Base-by-base conservation (phyloP, 2,329 filamentous ascomycete genomes). In the Orbilia brochopaga region DNA sequence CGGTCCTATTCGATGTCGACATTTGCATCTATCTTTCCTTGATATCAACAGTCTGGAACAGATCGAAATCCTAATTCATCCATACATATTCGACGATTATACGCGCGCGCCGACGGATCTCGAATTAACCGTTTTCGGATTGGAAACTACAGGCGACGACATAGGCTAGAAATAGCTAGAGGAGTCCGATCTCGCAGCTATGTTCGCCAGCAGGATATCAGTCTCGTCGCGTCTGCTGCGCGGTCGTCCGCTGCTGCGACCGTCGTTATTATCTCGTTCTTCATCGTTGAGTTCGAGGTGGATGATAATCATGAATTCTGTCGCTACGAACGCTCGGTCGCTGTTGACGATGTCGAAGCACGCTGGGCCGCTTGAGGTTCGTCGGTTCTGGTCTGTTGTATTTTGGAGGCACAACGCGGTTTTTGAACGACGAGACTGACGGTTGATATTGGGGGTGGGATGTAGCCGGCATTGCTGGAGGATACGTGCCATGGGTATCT, bases 401-500 rank as follows among this genome's bases (percentile, higher is more conserved):
- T 59, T 59, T 50, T 50, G 10, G 21, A 52, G 15, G 40, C 17
- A 44, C 56, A 72, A 60, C 54, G 32, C 59, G 17, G 40, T 4
- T 15, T 17, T 44, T 15, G 40, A 44, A 44, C 21, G 17, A 6
- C 17, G 17, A 11, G 19, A 42, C 50, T 40, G 56, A 24, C 51
- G 30, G 6, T 1, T 40, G 56, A 24, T 46, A 23, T 2, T 1
- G 17, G 27, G n/a, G 32, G 40, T 32, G 11, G 44, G 35, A 2
- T 21, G 13, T 23, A 73, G 69, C 69, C 69, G 11, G 56, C 69
- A 17, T 52, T 73, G 8, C 37, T 73, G 7, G 21, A 53, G 8
- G 69, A 73, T 40, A 73, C 69, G 1, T 67, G 62, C 21, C 69
- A 73, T 24, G 69, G 63, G 15, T 67, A 73, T 44, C 27, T 73